Evolutionary conservation across 2,329 filamentous ascomycete genomes (phyloP).

Genomic region (Pestalotiopsis sp.): DNA sequence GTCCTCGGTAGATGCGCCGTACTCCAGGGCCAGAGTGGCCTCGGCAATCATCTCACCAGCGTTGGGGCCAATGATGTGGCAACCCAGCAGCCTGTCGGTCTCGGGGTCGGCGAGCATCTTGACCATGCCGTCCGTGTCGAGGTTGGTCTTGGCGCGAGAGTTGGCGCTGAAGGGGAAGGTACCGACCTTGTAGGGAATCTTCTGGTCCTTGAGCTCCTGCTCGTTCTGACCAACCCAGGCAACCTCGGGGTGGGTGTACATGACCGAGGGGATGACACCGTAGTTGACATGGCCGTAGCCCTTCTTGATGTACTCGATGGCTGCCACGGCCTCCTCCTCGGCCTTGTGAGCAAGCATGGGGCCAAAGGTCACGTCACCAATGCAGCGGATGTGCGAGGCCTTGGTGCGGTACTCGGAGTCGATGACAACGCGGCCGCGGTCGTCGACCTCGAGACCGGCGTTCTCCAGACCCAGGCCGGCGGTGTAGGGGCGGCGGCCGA

Average conservation of each 20-base stretch:
- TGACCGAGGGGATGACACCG: slow-evolving; percentile 93
- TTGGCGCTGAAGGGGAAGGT: slow-evolving; percentile 98
- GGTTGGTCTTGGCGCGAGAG: slow-evolving; percentile 97
- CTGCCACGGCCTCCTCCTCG: slow-evolving; percentile 95
- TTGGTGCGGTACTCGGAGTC: slow-evolving; percentile 99
- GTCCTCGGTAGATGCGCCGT: slow-evolving; percentile 93
- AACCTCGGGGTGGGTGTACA: slow-evolving; percentile 99
- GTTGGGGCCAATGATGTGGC: slow-evolving; percentile 95
- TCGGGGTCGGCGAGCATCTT: slow-evolving; percentile 97
- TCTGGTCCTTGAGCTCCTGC: slow-evolving; percentile 87
- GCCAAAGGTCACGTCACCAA: slow-evolving; percentile 95
- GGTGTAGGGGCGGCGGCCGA: slow-evolving; percentile 95
- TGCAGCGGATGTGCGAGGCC: slow-evolving; percentile 92
- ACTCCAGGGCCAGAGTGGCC: slow-evolving; percentile 91
- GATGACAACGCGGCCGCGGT: slow-evolving; percentile 92
- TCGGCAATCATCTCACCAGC: slow-evolving; percentile 99
- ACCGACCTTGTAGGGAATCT: slow-evolving; percentile 89
- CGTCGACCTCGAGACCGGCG: slow-evolving; percentile 87
- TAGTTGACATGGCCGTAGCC: slow-evolving; percentile 99
- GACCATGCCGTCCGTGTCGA: slow-evolving; percentile 92
- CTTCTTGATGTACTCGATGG: slow-evolving; percentile 96
- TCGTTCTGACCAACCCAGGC: slow-evolving; percentile 99
- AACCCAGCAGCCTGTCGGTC: slow-evolving; percentile 91
- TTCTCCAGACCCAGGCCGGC: slow-evolving; percentile 90
- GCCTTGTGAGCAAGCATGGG: slow-evolving; percentile 99